Conservation (phyloP, 2,329 filamentous ascomycete genomes). For the Leptographium wingfieldii region DNA sequence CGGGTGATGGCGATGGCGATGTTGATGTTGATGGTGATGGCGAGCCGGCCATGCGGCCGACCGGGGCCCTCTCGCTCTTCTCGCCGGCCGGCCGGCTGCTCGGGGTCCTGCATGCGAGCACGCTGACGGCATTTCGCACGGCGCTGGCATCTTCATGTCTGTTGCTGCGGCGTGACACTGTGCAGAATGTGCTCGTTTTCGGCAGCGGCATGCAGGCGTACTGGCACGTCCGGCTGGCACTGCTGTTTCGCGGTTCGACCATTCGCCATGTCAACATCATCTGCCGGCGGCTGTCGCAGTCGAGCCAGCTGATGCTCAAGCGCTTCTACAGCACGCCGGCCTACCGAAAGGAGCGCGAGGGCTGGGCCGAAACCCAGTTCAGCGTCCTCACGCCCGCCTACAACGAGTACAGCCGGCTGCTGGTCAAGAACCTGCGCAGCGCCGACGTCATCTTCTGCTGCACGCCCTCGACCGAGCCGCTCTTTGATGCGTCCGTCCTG, state of each 20-base stretch:
- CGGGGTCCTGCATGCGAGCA: constrained; percentile 59
- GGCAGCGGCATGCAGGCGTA: constrained; percentile 84
- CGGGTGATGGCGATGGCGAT: constrained; percentile 12
- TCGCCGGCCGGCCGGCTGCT: constrained; percentile 45
- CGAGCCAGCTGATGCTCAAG: constrained; percentile 37
- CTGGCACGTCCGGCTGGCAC: constrained; percentile 80
- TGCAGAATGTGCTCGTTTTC: constrained; percentile 72
- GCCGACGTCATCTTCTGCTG: constrained; percentile 82
- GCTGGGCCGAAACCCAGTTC: constrained; percentile 56
- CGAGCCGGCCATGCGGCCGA: constrained; percentile 32
- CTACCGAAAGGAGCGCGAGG: constrained; percentile 39
- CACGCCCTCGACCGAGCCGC: constrained; percentile 58
- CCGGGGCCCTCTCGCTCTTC: constrained; percentile 59
- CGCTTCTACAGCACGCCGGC: constrained; percentile 36
- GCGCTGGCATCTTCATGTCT: constrained; percentile 59
- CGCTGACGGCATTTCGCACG: constrained; percentile 70
- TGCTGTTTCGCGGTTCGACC: constrained; percentile 57
- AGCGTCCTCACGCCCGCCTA: constrained; percentile 57
- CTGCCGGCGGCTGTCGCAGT: constrained; percentile 56
- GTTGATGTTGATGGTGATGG: constrained; percentile 5
- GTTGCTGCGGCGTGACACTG: constrained; percentile 49
- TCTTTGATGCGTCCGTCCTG: constrained; percentile 64
- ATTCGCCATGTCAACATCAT: constrained; percentile 74
- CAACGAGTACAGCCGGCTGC: constrained; percentile 50
- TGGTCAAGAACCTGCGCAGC: constrained; percentile 57